Conservation (phyloP, 2,329 filamentous ascomycete species). For the Berkeleyomyces basicola region DNA sequence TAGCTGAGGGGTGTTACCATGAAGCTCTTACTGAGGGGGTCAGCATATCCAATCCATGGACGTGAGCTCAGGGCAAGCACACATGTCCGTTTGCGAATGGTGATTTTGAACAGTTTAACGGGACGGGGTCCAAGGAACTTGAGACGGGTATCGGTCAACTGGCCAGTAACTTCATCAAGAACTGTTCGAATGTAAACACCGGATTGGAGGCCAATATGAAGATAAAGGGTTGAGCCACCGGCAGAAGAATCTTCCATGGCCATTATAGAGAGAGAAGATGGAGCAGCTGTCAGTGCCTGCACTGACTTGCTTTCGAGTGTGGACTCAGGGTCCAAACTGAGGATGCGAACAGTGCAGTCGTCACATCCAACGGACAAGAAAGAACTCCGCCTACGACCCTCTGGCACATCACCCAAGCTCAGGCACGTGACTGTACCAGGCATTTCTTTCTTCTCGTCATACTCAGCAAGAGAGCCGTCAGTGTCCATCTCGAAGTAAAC, state of each 20-base stretch:
- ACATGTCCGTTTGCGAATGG: constrained; percentile 66
- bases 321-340: constrained; percentile 77
- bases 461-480: constrained; percentile 80
- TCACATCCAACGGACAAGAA: constrained; percentile 95
- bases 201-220: constrained; percentile 90
- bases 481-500: constrained; percentile 96
- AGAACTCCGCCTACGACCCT: constrained; percentile 73
- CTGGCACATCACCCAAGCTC: constrained; percentile 83
- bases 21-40: constrained; percentile 63
- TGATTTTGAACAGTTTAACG: constrained; percentile 81
- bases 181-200: constrained; percentile 93
- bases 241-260: constrained; percentile 88
- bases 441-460: constrained; percentile 90
- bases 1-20: constrained; percentile 88
- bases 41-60: constrained; percentile 91
- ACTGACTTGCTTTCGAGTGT: constrained; percentile 89
- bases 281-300: constrained; percentile 79
- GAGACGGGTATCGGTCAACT: constrained; percentile 84
- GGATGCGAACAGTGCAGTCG: constrained; percentile 84
- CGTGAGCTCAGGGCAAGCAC: constrained; percentile 82
- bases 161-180: constrained; percentile 86
- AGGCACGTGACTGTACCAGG: constrained; percentile 86
- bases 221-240: constrained; percentile 73
- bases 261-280: constrained; percentile 79
- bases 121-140: constrained; percentile 86